These are phyloP conservation scores for Piedraia hortae DNA, from an alignment of 2,329 filamentous ascomycete species.

Conservation along the genomic window DNA sequence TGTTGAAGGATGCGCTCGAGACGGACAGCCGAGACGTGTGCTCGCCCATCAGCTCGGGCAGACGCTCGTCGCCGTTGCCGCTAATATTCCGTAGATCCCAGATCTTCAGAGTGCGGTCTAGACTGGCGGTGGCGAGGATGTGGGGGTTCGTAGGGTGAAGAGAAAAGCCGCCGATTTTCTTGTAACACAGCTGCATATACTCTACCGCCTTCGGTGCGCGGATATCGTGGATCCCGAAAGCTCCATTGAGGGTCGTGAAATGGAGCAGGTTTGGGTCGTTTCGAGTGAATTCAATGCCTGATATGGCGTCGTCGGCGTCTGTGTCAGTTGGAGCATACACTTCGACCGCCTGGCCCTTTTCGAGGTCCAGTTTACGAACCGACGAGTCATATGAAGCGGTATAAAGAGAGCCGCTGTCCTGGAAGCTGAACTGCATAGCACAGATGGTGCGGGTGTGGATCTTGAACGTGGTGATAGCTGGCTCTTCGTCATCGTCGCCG, in stretches of 20 bases:
- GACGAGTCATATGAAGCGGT: constrained; percentile 83
- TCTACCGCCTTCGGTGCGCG: constrained; percentile 31
- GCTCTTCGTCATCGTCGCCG: constrained; percentile 38
- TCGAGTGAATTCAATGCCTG: constrained; percentile 51
- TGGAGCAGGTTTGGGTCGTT: constrained; percentile 46
- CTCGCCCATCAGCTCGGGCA: constrained; percentile 48
- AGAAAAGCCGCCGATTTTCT: constrained; percentile 88
- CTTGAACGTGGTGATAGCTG: constrained; percentile 70
- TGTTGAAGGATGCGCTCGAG: constrained; percentile 75
- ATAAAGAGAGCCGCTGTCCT: constrained; percentile 47
- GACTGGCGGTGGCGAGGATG: constrained; percentile 61
- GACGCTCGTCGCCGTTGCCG: constrained; percentile 25
- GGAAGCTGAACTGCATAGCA: constrained; percentile 49
- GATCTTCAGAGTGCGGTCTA: constrained; percentile 69
- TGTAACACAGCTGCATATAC: constrained; percentile 52
- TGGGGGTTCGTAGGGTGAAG: constrained; percentile 57
- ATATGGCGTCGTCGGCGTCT: constrained; percentile 50
- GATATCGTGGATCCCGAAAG: constrained; percentile 56
- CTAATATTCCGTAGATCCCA: constrained; percentile 73
- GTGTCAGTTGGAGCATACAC: constrained; percentile 48
- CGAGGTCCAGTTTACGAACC: constrained; percentile 61
- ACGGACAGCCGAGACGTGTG: constrained; percentile 65
- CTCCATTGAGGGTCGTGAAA: constrained; percentile 66
- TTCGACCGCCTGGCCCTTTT: constrained; percentile 52
- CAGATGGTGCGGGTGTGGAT: constrained; percentile 72